phyloP scores from a whole-genome alignment of 257 asterid species.

The Euphrasia confusa region DNA sequence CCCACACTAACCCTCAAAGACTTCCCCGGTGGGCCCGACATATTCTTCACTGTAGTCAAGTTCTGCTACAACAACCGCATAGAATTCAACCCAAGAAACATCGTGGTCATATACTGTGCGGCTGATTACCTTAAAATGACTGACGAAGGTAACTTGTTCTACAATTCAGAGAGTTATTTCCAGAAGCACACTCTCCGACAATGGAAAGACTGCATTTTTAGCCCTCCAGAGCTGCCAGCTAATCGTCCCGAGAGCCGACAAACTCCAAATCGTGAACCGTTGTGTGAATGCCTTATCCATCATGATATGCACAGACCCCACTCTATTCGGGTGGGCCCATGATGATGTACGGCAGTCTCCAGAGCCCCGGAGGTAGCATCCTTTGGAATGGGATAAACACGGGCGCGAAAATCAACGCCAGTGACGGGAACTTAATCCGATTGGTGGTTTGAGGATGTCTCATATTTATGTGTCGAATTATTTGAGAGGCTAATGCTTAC shows the following conservation, averaged over 20 bases:
- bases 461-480: constrained; percentile 64
- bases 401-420: constrained; percentile 81
- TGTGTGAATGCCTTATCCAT: constrained; percentile 64
- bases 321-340: constrained; percentile 98
- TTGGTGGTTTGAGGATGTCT: constrained; percentile 96
- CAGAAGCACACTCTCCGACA: constrained; percentile 52
- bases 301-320: constrained; percentile 87
- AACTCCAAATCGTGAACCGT: constrained; percentile 60
- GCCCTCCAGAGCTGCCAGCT: constrained; percentile 83
- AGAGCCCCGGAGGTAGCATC: constrained; percentile 98
- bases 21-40: constrained; percentile 78
- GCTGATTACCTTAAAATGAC: constrained; percentile 87
- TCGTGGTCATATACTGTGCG: constrained; percentile 70
- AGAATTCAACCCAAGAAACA: constrained; percentile 68
- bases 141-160: constrained; percentile 75
- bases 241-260: constrained; percentile 58
- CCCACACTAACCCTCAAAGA: constrained; percentile 43
- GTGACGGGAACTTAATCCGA: constrained; percentile 53
- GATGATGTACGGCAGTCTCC: constrained; percentile 91
- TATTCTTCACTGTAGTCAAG: constrained; percentile 49
- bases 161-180: constrained; percentile 64
- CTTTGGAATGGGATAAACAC: constrained; percentile 96
- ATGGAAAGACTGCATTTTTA: constrained; percentile 89
- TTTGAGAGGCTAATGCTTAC: constrained; percentile 68
- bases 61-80: constrained; percentile 73